Evolutionary conservation across 805 yeast species (phyloP).

Genomic region (Metschnikowia colocasiae): DNA sequence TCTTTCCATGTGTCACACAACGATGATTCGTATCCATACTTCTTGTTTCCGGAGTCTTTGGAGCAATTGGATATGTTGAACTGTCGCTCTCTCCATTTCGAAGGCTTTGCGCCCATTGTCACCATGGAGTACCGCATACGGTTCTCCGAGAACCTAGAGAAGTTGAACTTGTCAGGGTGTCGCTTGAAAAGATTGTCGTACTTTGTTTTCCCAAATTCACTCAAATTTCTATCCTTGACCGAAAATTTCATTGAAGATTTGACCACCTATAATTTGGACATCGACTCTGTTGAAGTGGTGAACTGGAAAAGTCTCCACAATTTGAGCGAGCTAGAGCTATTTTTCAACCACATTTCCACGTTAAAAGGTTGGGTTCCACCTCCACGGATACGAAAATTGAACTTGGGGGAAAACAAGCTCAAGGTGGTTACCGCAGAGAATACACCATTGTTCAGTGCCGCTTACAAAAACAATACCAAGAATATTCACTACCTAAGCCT

Average conservation of each 20-base stretch:
- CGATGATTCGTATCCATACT: slow-evolving; percentile 15
- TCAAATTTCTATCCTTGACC: slow-evolving; percentile 22
- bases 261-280: slow-evolving; percentile 16
- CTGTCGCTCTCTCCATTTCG: slow-evolving; percentile 13
- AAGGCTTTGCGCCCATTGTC: background rate
- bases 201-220: slow-evolving; percentile 24
- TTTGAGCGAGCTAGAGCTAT: slow-evolving; percentile 22
- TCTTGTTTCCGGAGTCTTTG: slow-evolving; percentile 29
- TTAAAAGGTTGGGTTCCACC: slow-evolving; percentile 23
- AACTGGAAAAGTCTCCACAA: slow-evolving; percentile 26
- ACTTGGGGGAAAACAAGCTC: slow-evolving; percentile 15
- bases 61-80: slow-evolving; percentile 21
- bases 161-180: slow-evolving; percentile 26
- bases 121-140: slow-evolving; percentile 16
- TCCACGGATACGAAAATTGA: slow-evolving; percentile 10
- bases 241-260: slow-evolving; percentile 25
- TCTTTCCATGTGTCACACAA: slow-evolving; percentile 14
- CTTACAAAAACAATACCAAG: background rate
- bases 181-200: slow-evolving; percentile 17
- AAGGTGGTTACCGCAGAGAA: slow-evolving; percentile 9
- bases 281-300: slow-evolving; percentile 6
- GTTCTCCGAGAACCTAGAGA: slow-evolving; percentile 22
- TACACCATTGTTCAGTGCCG: slow-evolving; percentile 12
- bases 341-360: slow-evolving; percentile 19
- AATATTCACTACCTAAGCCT: slow-evolving; percentile 12